A percentile compares a stretch with the other conserved stretches of the same genome.
Evolutionary conservation across 163 green algal genomes (phyloP).

Genomic region (Scenedesmus sp.): DNA sequence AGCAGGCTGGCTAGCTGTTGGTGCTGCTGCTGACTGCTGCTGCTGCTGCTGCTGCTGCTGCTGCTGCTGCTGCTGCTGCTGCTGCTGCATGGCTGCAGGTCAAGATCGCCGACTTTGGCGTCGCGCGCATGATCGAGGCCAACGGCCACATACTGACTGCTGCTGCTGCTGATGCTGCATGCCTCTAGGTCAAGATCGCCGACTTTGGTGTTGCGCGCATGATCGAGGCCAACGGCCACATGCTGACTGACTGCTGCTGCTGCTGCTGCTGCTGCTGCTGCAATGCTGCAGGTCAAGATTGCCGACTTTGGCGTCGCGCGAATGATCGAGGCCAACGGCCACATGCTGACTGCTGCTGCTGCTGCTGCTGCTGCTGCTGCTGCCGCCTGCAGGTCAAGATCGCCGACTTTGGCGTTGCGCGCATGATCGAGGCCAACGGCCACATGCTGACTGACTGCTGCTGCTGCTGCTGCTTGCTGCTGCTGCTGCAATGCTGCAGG

Average conservation of each 20-base stretch:
- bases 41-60: background rate
- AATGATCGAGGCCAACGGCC: conserved; percentile 87
- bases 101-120: conserved; percentile 98
- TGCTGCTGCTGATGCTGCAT: background rate
- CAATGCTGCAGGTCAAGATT: conserved; percentile 79
- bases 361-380: background rate
- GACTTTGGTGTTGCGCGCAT: conserved; percentile 98
- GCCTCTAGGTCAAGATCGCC: conserved; percentile 80
- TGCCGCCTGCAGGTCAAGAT: conserved; percentile 82
- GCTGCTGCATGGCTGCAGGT: conserved; percentile 45
- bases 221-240: conserved; percentile 88
- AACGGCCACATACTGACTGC: conserved; percentile 85
- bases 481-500: conserved; percentile 32
- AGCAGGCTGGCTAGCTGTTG: too few species aligned
- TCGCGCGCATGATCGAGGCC: conserved; percentile 92
- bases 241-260: conserved; percentile 61
- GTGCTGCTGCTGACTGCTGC: conserved; percentile 68
- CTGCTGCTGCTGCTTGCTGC: background rate
- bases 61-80: background rate
- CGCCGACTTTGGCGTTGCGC: conserved; percentile 97
- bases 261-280: background rate
- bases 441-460: conserved; percentile 78
- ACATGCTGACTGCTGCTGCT: conserved; percentile 76
- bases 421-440: conserved; percentile 88
- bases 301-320: conserved; percentile 98